Base-by-base conservation (phyloP, 805 yeast genomes). In the Osmozyma mogii region DNA sequence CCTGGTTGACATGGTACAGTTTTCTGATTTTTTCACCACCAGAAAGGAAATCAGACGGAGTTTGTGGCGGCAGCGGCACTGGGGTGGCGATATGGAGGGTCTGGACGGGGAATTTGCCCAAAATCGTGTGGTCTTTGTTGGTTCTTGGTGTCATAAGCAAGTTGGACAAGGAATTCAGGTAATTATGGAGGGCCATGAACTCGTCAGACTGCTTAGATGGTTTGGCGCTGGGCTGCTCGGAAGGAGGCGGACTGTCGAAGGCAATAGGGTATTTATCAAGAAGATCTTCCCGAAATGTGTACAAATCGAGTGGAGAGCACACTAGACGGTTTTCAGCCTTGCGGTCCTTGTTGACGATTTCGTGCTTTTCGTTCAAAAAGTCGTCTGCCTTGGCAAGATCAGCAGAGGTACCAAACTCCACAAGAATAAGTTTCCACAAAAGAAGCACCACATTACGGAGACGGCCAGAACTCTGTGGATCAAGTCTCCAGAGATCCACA, bases 251-350 rank as follows among this genome's bases (percentile, higher is more conserved):
- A n/a, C n/a, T n/a, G 9, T 81, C 73, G 4, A 59, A 47, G 38
- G 63, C 78, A 4, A 83, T 58, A 0, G 98, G 96, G 48, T 76
- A 89, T 37, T 94, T 69, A 8, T 84, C 70, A 4, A 65, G 52
- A 3, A 88, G 51, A 36, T 84, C 94, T 30, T 82, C 83, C 37
- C 85, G 65, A 47, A 83, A 87, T 5, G 82, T 75, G 45, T 75
- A 78, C 48, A 84, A 89, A 40, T 88, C 95, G n/a, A 84, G 54
- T 0, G 95, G 95, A 1, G 95, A 77, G 7, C 88, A 78, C 0
- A 65, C 54, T 28, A 68, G 56, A 28, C 47, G 50, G 27, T 43
- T 50, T 22, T 58, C 40, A 17, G 37, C 45, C 17, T 41, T 48
- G 17, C 38, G 52, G 16, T 29, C 43, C 27, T 37, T 54, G 35